Base-by-base conservation (phyloP, 2,329 filamentous ascomycete species). In the Ophiostoma ips region DNA sequence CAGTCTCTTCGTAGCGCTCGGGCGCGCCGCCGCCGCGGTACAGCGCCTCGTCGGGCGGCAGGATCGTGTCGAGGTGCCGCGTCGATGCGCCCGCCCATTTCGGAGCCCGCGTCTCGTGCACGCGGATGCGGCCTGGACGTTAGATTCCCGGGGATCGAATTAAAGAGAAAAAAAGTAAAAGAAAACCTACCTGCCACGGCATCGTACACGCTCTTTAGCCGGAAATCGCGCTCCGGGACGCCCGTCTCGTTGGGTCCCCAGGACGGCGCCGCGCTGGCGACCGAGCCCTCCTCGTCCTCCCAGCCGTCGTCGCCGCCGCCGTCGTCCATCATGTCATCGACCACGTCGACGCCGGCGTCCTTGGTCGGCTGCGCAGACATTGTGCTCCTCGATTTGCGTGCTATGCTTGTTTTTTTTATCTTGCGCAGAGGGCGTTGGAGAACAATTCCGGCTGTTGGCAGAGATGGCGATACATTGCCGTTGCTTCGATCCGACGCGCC, bases 21-120 rank as follows among this genome's bases (percentile, higher is more conserved):
- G 84, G 84, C 1, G 84, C 83, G 52, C 75, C 68, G 55, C 70
- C 70, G 44, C 75, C 73, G 28, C 76, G 76, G 62, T 86, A 88
- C 4, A 89, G 72, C 1, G 83, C 77, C 52, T 86, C 79, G 50
- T 87, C 84, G 2, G 84, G 83, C 2, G 80, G 70, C 5, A 84
- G 64, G 9, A 59, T 60, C 6, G 64, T 56, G 49, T 68, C 61
- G 47, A 62, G 61, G 36, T 43, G 19, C 31, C 36, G 16, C 16
- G 36, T 28, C n/a, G 43, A n/a, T 10, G 28, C 38, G 10, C 35
- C 48, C 9, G 16, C 36, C 43, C 51, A 48, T 15, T 44, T 50
- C n/a, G 35, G 36, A 7, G 43, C 13, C 5, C 51, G 38, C 24
- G 46, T 19, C 36, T 45, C 49, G 7, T 49, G 38, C 16, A 45